phyloP scores from a whole-genome alignment of 331 rosid species.

The Rosa hybrid region DNA sequence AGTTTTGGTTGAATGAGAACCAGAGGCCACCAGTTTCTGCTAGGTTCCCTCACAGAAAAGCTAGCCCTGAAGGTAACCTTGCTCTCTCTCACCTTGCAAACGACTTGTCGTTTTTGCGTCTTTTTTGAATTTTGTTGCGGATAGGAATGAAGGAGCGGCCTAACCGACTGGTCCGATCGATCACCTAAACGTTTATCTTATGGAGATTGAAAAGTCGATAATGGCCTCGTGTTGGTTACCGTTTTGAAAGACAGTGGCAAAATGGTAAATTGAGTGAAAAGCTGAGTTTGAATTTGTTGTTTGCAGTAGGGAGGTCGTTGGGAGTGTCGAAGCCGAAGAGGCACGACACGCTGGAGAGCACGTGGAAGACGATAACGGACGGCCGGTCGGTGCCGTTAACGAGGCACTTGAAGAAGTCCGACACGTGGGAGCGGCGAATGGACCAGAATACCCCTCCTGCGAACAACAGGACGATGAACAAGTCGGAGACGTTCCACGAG shows the following conservation, averaged over 20 bases:
- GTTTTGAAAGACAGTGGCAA: not conserved
- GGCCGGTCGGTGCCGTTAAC: conserved; percentile 74
- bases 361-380: conserved; percentile 92
- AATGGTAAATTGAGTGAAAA: conserved; percentile 14
- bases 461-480: conserved; percentile 53
- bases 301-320: conserved; percentile 53
- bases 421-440: conserved; percentile 63
- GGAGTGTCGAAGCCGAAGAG: conserved; percentile 76
- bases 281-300: not conserved
- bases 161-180: not conserved
- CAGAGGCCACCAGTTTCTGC: conserved; percentile 73
- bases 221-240: not conserved
- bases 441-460: conserved; percentile 49
- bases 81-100: not conserved
- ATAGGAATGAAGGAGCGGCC: not conserved
- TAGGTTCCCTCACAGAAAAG: conserved; percentile 60
- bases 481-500: conserved; percentile 61
- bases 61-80: conserved; percentile 68
- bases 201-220: conserved; percentile 9
- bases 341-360: conserved; percentile 89
- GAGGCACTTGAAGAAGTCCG: conserved; percentile 78
- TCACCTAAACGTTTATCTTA: not conserved
- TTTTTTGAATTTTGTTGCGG: not conserved
- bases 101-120: not conserved
- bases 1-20: conserved; percentile 43